Evolutionary conservation across 352 stramenopile genomes (phyloP), one percentile per base, ranked within the genome.

Genomic region (Pythium sp.): DNA sequence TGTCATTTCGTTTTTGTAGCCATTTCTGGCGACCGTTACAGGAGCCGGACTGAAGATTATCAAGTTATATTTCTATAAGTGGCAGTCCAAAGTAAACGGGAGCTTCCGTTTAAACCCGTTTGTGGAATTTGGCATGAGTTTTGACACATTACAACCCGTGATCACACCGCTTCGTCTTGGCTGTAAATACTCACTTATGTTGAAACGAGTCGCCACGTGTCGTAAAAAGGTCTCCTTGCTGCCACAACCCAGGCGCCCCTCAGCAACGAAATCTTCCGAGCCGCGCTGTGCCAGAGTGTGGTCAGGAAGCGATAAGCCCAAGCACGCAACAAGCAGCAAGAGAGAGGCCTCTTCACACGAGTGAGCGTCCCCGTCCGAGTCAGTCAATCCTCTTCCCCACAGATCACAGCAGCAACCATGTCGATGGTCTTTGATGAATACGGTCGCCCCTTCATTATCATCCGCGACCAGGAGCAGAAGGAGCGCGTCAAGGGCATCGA

Each of bases 401-500:
- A 36, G 11, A 26, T 11, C 38, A 36, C 34, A 53, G 20, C 64
- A 53, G 20, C 64, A 75, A 81, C 64, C 74, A 96, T 96, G 89
- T 96, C 89, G 75, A 95, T 96, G 89, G 82, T 96, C 72, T 96
- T 96, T 95, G 98, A 99, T 92, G 98, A 99, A 84, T 99, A 99
- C 89, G 98, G 98, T 64, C 89, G 98, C 66, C 98, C 98, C 72
- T 99, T 99, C 81, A 99, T 99, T 76, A 99, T 99, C 82, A 89
- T 99, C 79, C 90, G 98, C 71, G 98, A 99, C 79, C 98, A 99
- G 79, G 97, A 99, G 80, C 87, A 91, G 57, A 99, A 99, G 89
- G 85, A 97, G 65, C 95, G 98, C 62, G 90, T 99, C 61, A 99
- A 99, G 83, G 98, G 98, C 58, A 77, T 99, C 12, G 98, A 99